Conservation (phyloP, 1,139 yeast genomes). For the Martiniozyma asiatica region DNA sequence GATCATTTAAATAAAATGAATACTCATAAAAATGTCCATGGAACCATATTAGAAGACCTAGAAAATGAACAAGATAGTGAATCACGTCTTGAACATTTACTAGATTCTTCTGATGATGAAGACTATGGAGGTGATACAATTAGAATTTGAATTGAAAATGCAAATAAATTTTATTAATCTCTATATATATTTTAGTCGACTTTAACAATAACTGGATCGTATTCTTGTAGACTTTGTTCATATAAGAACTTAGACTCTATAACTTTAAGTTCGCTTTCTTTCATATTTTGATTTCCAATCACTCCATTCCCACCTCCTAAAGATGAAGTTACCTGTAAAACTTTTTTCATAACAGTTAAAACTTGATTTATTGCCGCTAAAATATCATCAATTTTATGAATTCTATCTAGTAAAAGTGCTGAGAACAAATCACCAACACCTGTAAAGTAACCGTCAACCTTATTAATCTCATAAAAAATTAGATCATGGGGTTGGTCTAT, state of each 20-base stretch:
- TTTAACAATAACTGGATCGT: conserved; percentile 7
- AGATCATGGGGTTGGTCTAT: conserved; percentile 7
- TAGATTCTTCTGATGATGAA: conserved; percentile 7
- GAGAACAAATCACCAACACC: conserved; percentile 92
- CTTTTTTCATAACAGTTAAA: conserved; percentile 35
- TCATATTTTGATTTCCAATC: conserved; percentile 28
- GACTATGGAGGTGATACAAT: conserved; percentile 15
- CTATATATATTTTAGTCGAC: not conserved
- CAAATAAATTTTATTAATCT: not conserved
- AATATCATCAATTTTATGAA: conserved; percentile 24
- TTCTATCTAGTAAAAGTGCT: conserved; percentile 58
- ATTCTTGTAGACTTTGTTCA: conserved; percentile 11
- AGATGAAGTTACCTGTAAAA: conserved; percentile 31
- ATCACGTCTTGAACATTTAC: too few species aligned
- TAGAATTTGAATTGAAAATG: not conserved
- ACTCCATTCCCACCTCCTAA: conserved; percentile 20
- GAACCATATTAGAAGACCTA: conserved; percentile 7
- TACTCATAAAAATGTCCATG: conserved; percentile 5
- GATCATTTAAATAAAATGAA: conserved; percentile 9
- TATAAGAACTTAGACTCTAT: conserved; percentile 25
- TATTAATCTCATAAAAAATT: conserved; percentile 25
- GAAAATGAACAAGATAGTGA: conserved; percentile 6
- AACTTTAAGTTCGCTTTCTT: conserved; percentile 27
- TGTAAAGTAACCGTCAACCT: conserved; percentile 62
- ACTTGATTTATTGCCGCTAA: conserved; percentile 28